Percentiles rank a stretch among this genome's conserved stretches.
phyloP scores from a whole-genome alignment of 2,329 filamentous ascomycete genomes.

The Dactylella cylindrospora region DNA sequence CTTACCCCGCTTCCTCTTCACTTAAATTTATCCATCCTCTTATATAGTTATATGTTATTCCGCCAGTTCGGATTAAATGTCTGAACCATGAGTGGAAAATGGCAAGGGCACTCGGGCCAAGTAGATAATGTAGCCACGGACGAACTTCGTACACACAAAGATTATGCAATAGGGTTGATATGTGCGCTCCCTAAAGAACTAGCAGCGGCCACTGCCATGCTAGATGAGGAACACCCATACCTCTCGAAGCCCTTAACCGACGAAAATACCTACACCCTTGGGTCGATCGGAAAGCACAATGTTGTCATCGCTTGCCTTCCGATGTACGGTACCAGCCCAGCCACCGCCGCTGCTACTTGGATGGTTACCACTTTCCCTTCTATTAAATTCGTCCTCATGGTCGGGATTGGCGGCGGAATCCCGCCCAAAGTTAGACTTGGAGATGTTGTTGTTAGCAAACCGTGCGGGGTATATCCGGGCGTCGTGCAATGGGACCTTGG shows the following conservation, averaged over 20 bases:
- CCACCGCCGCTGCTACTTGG: constrained; percentile 48
- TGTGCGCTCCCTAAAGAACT: constrained; percentile 50
- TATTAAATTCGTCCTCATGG: constrained; percentile 54
- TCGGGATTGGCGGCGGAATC: constrained; percentile 53
- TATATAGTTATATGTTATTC: no score
- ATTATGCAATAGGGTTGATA: constrained; percentile 51
- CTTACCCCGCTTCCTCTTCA: no score
- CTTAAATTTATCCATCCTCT: no score
- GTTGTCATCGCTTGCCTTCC: constrained; percentile 50
- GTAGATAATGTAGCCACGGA: no score
- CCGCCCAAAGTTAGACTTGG: constrained; percentile 46
- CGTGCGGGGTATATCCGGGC: constrained; percentile 35
- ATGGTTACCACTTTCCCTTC: constrained; percentile 50
- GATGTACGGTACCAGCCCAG: constrained; percentile 45
- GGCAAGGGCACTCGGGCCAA: no score
- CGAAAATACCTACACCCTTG: constrained; percentile 49
- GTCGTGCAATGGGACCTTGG: constrained; percentile 49
- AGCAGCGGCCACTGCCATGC: constrained; percentile 49
- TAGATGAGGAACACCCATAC: constrained; percentile 49
- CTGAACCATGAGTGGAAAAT: no score
- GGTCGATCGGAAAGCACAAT: constrained; percentile 50
- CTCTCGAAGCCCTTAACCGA: constrained; percentile 40
- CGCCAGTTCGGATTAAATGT: no score
- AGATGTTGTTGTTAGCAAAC: constrained; percentile 48
- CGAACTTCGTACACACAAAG: no score